These are phyloP conservation scores for Fusarium sp. DNA, from an alignment of 2,329 filamentous ascomycete species.

Conservation along the genomic window DNA sequence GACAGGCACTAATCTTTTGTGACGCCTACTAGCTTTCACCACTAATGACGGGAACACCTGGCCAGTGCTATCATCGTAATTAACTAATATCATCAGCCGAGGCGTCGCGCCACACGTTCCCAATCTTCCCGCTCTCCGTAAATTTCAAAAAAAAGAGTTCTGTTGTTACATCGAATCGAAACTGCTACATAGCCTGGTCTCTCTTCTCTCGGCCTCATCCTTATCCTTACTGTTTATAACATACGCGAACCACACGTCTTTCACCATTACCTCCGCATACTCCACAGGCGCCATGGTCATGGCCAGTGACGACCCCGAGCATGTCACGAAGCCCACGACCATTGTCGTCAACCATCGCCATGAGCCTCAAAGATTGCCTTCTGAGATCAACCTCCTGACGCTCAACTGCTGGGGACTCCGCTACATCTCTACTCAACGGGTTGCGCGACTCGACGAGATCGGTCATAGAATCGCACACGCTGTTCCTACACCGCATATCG, in stretches of 20 bases:
- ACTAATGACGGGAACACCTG: conserved; percentile 25
- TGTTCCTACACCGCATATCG: conserved; percentile 81
- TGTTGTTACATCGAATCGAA: background rate
- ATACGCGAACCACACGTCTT: conserved; percentile 9
- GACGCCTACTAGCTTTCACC: conserved; percentile 10
- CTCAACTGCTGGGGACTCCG: conserved; percentile 99
- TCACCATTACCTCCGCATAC: conserved; percentile 33
- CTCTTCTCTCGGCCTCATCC: background rate
- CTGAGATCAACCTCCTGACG: conserved; percentile 82
- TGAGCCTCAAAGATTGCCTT: conserved; percentile 57
- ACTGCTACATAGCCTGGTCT: conserved; percentile 5
- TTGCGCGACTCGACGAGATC: conserved; percentile 85
- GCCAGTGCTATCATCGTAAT: conserved; percentile 31
- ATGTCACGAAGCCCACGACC: conserved; percentile 41
- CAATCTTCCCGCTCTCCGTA: background rate
- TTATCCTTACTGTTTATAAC: background rate
- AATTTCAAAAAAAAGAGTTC: background rate
- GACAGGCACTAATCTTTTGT: conserved; percentile 3
- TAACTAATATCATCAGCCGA: conserved; percentile 41
- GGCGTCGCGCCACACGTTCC: conserved; percentile 23
- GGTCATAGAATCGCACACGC: conserved; percentile 80
- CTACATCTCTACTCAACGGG: conserved; percentile 82
- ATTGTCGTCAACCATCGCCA: conserved; percentile 32
- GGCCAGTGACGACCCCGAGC: conserved; percentile 36
- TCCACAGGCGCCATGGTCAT: conserved; percentile 40